A percentile compares a stretch with the other conserved stretches of the same genome.
Evolutionary conservation across 495 filamentous ascomycete genomes (phyloP).

Genomic region (Alectoria sarmentosa): DNA sequence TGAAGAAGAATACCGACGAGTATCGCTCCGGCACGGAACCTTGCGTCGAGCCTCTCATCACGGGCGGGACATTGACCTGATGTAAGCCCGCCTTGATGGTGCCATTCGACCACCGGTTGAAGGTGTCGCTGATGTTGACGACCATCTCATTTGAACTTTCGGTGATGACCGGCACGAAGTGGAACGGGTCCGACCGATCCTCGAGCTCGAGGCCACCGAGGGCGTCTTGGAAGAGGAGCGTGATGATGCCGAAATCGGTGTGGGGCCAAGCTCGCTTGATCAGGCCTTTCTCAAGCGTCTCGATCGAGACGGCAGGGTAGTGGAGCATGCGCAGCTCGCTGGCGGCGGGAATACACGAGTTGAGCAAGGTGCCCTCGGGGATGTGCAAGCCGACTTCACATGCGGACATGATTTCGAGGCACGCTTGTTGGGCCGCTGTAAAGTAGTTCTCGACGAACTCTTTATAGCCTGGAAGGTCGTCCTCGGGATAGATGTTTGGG

Average conservation of each 20-base stretch:
- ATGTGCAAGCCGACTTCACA: constrained; percentile 6
- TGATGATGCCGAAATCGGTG: constrained; percentile 42
- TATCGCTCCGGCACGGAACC: constrained; percentile 12
- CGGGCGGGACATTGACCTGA: constrained; percentile 5
- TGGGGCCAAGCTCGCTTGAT: constrained; percentile 37
- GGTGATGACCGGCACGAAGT: constrained; percentile 36
- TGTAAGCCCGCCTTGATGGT: constrained; percentile 19
- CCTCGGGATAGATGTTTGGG: constrained; percentile 5
- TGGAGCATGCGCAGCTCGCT: constrained; percentile 36
- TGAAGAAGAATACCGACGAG: constrained; percentile 7
- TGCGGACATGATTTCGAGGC: constrained; percentile 11
- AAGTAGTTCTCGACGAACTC: constrained; percentile 8
- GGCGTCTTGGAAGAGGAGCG: constrained; percentile 44
- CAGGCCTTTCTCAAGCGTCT: constrained; percentile 23
- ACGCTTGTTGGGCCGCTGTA: too few species aligned
- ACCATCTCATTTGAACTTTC: constrained; percentile 34
- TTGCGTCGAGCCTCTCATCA: background rate
- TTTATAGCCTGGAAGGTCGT: background rate
- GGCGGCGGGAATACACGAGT: too few species aligned
- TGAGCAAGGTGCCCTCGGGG: background rate
- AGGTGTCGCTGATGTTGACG: constrained; percentile 38
- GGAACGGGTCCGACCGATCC: constrained; percentile 29
- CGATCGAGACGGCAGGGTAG: constrained; percentile 33
- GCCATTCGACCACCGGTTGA: constrained; percentile 24
- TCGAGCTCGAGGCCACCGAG: constrained; percentile 42